Evolutionary conservation across 331 rosid genomes (phyloP), one percentile per base, ranked within the genome.

Genomic region (Malus hybrid): DNA sequence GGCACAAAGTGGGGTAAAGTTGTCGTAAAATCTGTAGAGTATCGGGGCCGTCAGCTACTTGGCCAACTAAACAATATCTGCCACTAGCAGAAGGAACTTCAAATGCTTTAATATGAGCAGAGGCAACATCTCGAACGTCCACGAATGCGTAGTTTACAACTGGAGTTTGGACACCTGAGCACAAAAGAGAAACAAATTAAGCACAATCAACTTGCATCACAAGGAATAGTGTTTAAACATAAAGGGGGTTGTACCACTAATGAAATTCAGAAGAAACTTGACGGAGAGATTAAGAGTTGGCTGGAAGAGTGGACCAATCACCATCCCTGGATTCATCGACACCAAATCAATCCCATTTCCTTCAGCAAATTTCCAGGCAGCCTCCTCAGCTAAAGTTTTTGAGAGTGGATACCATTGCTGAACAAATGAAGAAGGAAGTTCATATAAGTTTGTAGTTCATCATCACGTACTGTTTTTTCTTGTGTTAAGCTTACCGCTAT

Each of bases 331-430:
- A 52, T 77, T 62, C 5, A 77, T 62, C 4, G 56, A 6, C 5
- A 77, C 76, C 55, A 77, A 18, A 57, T 70, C 76, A 15, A 77
- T 70, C 24, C 76, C 81, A 46, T 62, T 33, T 31, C 39, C 76
- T 22, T 63, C 27, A 7, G 44, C 71, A 34, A 61, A 77, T 32
- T 46, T 70, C 81, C 81, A 77, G 20, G 81, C 76, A 15, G 71
- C 76, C 29, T 77, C 71, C 64, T 77, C 81, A 20, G 81, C 81
- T 27, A 77, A 77, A 12, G 71, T 77, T 63, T 77, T 77, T 32
- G 81, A 77, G 6, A 70, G 65, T 7, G 4, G 12, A 63, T 77
- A 77, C 76, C 76, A 77, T 9, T 12, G n/a, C 81, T 77, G 76
- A 10, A 70, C 56, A 24, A 14, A 46, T 8, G 3, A 18, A 39